Evolutionary conservation across 495 filamentous ascomycete genomes (phyloP), one percentile per base, ranked within the genome.

Genomic region (Penicillium macrosclerotiorum): DNA sequence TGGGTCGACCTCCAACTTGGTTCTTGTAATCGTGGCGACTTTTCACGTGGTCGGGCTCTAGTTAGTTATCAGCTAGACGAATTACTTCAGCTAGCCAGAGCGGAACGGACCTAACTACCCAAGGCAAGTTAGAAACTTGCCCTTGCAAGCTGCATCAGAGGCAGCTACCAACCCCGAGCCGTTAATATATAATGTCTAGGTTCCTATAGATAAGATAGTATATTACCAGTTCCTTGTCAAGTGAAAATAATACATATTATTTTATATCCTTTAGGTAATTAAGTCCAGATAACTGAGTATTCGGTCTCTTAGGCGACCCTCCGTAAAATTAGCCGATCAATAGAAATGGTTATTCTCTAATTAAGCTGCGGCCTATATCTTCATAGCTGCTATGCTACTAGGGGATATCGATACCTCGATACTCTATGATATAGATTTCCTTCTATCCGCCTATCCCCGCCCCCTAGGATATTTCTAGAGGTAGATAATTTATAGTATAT

Each of bases 41-140:
- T 52, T 47, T 58, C 57, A 54, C 57, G 57, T 61, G 57, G 57
- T 56, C 46, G 46, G 51, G 54, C 54, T 57, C 57, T 40, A n/a
- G n/a, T n/a, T n/a, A n/a, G n/a, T n/a, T n/a, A 57, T 57, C 45
- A 39, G 57, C 43, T 26, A 43, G 41, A 47, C 40, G 41, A 20
- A 36, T 29, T 36, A 39, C 4, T 44, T 31, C 23, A 29, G n/a
- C 31, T 49, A 41, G 37, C 45, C 47, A n/a, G n/a, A n/a, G n/a
- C n/a, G 13, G 3, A 38, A 37, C 11, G 1, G 43, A 37, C 14
- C 33, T 46, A 38, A 20, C 25, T 7, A 29, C 31, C 23, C 14
- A 5, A 37, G 32, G 12, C n/a, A 16, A 45, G 22, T 36, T 31
- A 18, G 6, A 43, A 22, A 38, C 23, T 40, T 39, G 13, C 17